Percentiles rank a stretch among this genome's conserved stretches.
Conservation (phyloP, 1,284 basidiomycete genomes). For the Moesziomyces sp. region DNA sequence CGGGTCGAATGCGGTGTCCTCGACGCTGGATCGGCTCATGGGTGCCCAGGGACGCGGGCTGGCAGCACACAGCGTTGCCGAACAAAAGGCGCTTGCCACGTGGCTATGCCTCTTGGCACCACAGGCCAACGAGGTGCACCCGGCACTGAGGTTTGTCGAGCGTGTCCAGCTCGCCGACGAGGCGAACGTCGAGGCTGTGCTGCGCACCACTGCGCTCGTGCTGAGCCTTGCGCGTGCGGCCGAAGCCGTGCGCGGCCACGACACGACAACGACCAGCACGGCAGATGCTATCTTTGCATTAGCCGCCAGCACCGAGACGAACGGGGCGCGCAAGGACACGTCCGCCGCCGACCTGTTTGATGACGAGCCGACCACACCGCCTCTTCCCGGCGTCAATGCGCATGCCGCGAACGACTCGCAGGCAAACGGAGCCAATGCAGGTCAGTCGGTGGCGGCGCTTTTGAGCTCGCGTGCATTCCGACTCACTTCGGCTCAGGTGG, state of each 20-base stretch:
- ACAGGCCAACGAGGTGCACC: not conserved
- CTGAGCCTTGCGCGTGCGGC: conserved; percentile 3
- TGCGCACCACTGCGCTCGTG: conserved; percentile 8
- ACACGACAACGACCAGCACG: not conserved
- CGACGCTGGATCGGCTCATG: not conserved
- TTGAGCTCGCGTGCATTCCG: not conserved
- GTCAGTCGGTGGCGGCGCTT: not conserved
- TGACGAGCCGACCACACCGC: conserved; percentile 29
- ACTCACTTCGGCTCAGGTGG: not conserved
- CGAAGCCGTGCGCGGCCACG: conserved; percentile 1
- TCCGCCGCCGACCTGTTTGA: conserved; percentile 26
- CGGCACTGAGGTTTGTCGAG: conserved; percentile 13
- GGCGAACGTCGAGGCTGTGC: conserved; percentile 2
- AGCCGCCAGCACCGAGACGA: not conserved
- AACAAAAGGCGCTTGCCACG: conserved; percentile 26
- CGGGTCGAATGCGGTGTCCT: not conserved
- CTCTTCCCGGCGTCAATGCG: conserved; percentile 5
- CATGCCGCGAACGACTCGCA: not conserved
- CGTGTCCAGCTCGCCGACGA: conserved; percentile 14
- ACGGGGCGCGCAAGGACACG: not conserved
- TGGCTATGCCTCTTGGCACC: conserved; percentile 18
- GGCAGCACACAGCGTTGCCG: not conserved
- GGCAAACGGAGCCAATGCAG: not conserved
- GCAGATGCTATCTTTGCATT: too few species aligned
- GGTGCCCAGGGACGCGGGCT: not conserved